A percentile compares a stretch with the other conserved stretches of the same genome.
Evolutionary conservation across 2,329 filamentous ascomycete genomes (phyloP).

Genomic region (Pyrenochaeta sp.): DNA sequence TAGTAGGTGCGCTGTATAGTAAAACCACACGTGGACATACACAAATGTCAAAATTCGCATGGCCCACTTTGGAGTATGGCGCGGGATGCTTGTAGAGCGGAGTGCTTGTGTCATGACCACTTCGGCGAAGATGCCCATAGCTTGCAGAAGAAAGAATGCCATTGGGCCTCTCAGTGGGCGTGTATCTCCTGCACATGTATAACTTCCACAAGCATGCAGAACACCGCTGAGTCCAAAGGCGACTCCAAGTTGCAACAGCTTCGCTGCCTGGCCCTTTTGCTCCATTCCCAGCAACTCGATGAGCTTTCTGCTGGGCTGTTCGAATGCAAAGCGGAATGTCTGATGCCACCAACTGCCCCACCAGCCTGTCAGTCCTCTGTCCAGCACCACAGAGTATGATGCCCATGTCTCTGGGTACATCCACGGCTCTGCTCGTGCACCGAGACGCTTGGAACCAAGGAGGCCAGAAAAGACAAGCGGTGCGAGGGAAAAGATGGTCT

Average conservation of each 20-base stretch:
- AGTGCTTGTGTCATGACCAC: conserved; percentile 31
- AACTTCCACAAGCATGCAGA: conserved; percentile 76
- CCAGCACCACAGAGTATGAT: conserved; percentile 62
- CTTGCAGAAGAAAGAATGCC: conserved; percentile 77
- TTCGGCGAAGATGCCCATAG: conserved; percentile 71
- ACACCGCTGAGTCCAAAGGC: conserved; percentile 74
- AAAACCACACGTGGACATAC: conserved; percentile 73
- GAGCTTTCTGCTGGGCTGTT: conserved; percentile 65
- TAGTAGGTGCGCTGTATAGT: conserved; percentile 70
- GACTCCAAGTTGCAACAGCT: conserved; percentile 53
- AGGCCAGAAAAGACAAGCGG: conserved; percentile 68
- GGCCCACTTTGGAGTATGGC: conserved; percentile 55
- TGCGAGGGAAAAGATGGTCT: conserved; percentile 66
- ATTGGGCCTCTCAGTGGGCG: conserved; percentile 62
- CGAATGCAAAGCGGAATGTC: conserved; percentile 78
- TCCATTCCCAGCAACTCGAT: conserved; percentile 39
- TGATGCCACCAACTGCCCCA: conserved; percentile 95
- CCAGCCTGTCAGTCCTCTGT: conserved; percentile 78
- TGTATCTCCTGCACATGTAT: conserved; percentile 65
- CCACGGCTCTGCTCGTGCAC: conserved; percentile 68
- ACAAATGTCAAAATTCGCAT: conserved; percentile 66
- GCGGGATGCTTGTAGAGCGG: conserved; percentile 39
- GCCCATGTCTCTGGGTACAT: conserved; percentile 69
- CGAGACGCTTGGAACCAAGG: conserved; percentile 67
- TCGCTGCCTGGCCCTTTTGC: conserved; percentile 46